Evolutionary conservation across 83 land plant species (phyloP), one percentile per base, ranked within the genome.

Genomic region (Isoetes engelmannii): DNA sequence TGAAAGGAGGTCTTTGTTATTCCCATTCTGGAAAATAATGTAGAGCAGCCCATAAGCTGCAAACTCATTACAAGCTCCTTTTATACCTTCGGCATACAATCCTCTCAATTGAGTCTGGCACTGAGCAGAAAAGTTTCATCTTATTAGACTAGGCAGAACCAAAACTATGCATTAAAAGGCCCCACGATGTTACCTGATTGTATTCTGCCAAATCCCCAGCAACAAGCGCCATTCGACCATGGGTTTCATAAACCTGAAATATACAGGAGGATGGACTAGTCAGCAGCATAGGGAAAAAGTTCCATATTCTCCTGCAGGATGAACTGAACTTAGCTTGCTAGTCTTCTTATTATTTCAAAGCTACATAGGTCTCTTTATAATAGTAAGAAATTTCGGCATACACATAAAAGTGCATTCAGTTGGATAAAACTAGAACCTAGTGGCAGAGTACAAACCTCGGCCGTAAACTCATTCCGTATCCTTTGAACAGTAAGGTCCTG

Each of bases 401-500:
- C 0, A 28, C 37, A 28, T 28, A 28, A 53, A 53, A 53, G 55
- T 50, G 10, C 8, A 50, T 8, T 50, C 53, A 50, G 53, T 53
- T 53, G 2, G 15, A 53, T 53, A 53, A 3, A 13, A 53, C 17
- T 53, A 53, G 55, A 60, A 60, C 63, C 63, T 28, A 28, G 37
- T 28, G 37, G 37, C 37, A 28, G 37, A 28, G 37, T 10, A 62
- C 5, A 13, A 47, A 90, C 96, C 96, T 85, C 83, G 7, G 79
- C 96, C 6, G 99, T 94, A 10, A 94, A 72, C 66, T 86, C 87
- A 77, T 94, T 88, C 7, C 84, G 80, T 69, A 94, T 86, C 19
- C 92, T 69, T 71, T 94, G 99, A 7, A 94, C 97, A 65, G 99
- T 94, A 17, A 94, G 74, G 70, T 94, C 99, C 75, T 94, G 99